A percentile compares a stretch with the other conserved stretches of the same genome.
These are phyloP conservation scores for Talaromyces atroroseus DNA, from an alignment of 2,329 filamentous ascomycete genomes.

Conservation along the genomic window DNA sequence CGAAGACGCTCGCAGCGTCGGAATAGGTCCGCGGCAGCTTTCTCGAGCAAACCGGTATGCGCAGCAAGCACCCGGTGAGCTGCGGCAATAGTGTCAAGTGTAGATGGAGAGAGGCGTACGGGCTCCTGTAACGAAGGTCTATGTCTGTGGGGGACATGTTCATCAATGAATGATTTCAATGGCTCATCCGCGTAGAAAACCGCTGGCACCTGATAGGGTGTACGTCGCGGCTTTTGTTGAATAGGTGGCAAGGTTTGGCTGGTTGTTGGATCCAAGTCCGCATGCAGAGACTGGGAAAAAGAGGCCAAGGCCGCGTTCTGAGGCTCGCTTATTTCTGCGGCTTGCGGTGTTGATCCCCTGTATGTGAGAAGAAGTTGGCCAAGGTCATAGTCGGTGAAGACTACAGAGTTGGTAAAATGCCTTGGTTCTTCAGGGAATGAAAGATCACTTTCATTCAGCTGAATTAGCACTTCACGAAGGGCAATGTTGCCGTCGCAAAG, in stretches of 20 bases:
- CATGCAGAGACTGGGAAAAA: constrained; percentile 21
- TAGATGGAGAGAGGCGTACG: constrained; percentile 44
- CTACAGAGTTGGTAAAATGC: constrained; percentile 45
- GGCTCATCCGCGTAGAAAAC: constrained; percentile 36
- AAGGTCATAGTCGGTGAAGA: constrained; percentile 52
- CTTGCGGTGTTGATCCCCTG: constrained; percentile 44
- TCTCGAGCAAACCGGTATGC: constrained; percentile 42
- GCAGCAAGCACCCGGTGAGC: constrained; percentile 43
- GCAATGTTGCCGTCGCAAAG: constrained; percentile 50
- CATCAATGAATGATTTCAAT: constrained; percentile 38
- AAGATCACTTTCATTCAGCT: constrained; percentile 27
- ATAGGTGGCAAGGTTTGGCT: constrained; percentile 13
- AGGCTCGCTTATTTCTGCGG: constrained; percentile 48
- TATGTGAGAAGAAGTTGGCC: constrained; percentile 54
- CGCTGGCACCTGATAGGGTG: constrained; percentile 39
- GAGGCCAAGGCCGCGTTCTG: constrained; percentile 26
- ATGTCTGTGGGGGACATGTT: constrained; percentile 39
- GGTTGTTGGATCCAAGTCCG: constrained; percentile 21
- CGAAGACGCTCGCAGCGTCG: constrained; percentile 46
- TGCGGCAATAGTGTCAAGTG: constrained; percentile 43
- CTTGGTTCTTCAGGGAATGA: constrained; percentile 20
- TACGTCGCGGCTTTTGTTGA: constrained; percentile 26
- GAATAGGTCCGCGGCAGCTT: constrained; percentile 48
- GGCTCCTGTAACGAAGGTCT: constrained; percentile 40
- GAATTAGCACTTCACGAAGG: constrained; percentile 45